Evolutionary conservation across 1,139 yeast species (phyloP).

Genomic region (Magnusiomyces fungicola): DNA sequence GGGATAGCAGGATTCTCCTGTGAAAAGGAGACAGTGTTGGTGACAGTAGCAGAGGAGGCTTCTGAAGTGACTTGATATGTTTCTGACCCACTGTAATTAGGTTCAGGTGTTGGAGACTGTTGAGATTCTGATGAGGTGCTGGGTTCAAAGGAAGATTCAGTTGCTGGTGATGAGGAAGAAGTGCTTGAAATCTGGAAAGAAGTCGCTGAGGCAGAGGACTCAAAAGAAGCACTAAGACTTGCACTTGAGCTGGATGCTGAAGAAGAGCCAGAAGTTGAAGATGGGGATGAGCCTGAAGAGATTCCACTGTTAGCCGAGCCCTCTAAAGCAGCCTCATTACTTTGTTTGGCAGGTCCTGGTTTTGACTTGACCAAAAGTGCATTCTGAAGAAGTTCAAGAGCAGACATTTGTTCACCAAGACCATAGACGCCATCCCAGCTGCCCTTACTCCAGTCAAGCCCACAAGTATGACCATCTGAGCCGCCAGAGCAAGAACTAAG

Average conservation of each 20-base stretch:
- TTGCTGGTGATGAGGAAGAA: no score
- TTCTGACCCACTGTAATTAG: no score
- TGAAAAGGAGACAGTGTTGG: no score
- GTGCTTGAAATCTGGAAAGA: no score
- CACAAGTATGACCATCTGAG: constrained; percentile 82
- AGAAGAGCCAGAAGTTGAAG: background rate
- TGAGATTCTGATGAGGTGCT: no score
- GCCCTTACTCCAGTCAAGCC: constrained; percentile 61
- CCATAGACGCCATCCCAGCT: constrained; percentile 79
- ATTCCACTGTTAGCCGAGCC: background rate
- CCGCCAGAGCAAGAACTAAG: constrained; percentile 84
- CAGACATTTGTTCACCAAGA: constrained; percentile 87
- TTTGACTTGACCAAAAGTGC: background rate
- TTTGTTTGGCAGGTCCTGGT: constrained; percentile 4
- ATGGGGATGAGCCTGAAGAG: background rate
- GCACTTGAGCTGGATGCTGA: background rate
- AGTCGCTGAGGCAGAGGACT: no score
- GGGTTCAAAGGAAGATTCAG: no score
- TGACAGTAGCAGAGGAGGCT: no score
- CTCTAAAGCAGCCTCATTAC: background rate
- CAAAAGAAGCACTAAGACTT: background rate
- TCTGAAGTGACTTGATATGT: no score
- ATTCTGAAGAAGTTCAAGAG: constrained; percentile 67
- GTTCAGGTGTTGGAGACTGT: no score
- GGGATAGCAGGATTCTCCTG: no score